phyloP scores from a whole-genome alignment of 148 eudicot species.

The Diospyros kaki region DNA sequence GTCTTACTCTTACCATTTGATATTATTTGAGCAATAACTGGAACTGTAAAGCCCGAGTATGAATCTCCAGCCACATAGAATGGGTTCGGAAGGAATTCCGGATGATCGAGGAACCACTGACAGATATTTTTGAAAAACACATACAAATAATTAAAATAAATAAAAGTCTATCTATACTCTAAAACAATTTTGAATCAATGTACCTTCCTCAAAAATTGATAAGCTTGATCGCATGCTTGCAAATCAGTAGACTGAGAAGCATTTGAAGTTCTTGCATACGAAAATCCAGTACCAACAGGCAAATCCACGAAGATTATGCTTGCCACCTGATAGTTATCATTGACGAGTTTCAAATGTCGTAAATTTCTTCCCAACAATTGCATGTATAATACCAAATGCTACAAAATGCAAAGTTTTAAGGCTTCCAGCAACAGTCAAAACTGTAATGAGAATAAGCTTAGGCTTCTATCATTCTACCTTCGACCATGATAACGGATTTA shows the following conservation, averaged over 20 bases:
- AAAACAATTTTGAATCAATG: not conserved
- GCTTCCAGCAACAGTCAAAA: not conserved
- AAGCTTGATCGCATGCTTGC: conserved; percentile 25
- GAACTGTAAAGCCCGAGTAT: conserved; percentile 14
- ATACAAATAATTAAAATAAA: not conserved
- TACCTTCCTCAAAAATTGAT: conserved; percentile 56
- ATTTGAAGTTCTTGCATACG: conserved; percentile 43
- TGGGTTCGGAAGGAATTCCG: conserved; percentile 8
- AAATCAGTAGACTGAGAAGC: conserved; percentile 40
- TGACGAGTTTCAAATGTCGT: not conserved
- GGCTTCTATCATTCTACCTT: conserved; percentile 16
- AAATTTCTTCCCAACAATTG: not conserved
- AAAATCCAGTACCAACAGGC: conserved; percentile 74
- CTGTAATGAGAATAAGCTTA: not conserved
- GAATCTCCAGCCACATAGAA: conserved; percentile 17
- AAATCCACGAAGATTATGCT: conserved; percentile 59
- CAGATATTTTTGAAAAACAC: not conserved
- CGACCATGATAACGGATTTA: conserved; percentile 50
- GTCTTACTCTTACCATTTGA: conserved; percentile 12
- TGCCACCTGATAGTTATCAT: conserved; percentile 37
- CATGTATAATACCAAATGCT: too few relatives aligned
- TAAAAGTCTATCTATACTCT: not conserved
- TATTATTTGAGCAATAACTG: conserved; percentile 7
- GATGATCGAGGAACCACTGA: conserved; percentile 19
- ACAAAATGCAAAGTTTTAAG: not conserved